A percentile compares a stretch with the other conserved stretches of the same genome.
phyloP scores from a whole-genome alignment of 345 rosid species.

The Salix viminalis region DNA sequence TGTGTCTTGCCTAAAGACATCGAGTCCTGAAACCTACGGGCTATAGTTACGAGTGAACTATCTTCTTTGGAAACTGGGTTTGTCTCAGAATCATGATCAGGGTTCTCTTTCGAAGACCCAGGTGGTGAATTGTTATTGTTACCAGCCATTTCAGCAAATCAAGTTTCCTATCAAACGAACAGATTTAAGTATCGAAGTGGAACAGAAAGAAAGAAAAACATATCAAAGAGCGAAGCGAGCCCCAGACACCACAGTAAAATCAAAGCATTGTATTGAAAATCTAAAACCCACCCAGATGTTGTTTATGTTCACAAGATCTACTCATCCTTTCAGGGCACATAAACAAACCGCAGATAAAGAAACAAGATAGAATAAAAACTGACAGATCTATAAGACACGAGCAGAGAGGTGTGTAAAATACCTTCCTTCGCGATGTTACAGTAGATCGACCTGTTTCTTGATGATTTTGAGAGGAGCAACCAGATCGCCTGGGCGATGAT shows the following conservation, averaged over 20 bases:
- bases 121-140: constrained; percentile 37
- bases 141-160: constrained; percentile 47
- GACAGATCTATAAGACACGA: too few relatives aligned
- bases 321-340: too few relatives aligned
- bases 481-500: too few relatives aligned
- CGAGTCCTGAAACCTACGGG: constrained; percentile 63
- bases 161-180: background rate
- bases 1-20: constrained; percentile 52
- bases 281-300: too few relatives aligned
- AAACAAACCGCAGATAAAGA: too few relatives aligned
- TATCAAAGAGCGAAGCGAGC: background rate
- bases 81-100: constrained; percentile 44
- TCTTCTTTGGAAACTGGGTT: constrained; percentile 35
- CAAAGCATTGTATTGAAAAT: background rate
- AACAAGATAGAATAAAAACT: too few relatives aligned
- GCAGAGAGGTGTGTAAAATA: too few relatives aligned
- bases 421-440: too few relatives aligned
- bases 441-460: too few relatives aligned
- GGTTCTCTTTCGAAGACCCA: constrained; percentile 48
- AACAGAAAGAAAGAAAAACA: background rate
- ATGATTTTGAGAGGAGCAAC: too few relatives aligned
- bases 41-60: constrained; percentile 54
- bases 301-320: too few relatives aligned
- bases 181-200: background rate
- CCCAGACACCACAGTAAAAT: background rate